Conservation (phyloP, 257 asterid genomes). For the Nicotiana undulata region DNA sequence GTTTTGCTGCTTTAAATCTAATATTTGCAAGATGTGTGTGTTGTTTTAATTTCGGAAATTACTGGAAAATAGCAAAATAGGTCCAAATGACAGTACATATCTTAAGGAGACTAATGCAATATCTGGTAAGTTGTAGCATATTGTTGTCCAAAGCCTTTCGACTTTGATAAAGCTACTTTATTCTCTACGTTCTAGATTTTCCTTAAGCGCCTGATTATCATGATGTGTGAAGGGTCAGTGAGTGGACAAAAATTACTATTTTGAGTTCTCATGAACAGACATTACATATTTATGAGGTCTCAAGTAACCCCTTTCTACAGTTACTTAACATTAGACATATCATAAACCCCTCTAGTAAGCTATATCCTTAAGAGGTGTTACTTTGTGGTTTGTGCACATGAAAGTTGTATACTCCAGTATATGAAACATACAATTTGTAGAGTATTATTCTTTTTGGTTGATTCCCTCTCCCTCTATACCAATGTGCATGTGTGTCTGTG, state of each 20-base stretch:
- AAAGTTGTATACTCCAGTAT: not conserved
- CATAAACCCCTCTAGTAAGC: not conserved
- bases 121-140: conserved; percentile 15
- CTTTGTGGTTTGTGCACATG: not conserved
- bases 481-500: too few relatives aligned
- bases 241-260: not conserved
- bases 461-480: too few relatives aligned
- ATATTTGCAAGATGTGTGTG: too few relatives aligned
- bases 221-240: not conserved
- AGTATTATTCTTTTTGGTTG: too few relatives aligned
- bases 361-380: not conserved
- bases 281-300: not conserved
- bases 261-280: not conserved
- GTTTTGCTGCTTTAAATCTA: too few relatives aligned
- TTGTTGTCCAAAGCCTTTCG: not conserved
- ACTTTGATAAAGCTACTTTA: not conserved
- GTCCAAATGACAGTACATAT: too few relatives aligned
- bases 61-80: too few relatives aligned
- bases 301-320: not conserved
- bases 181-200: not conserved
- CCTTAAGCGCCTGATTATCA: not conserved
- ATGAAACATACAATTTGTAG: not conserved
- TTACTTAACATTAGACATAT: not conserved
- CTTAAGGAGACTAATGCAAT: conserved; percentile 6
- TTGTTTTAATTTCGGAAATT: too few relatives aligned